Conservation (phyloP, 352 stramenopile species). For the Phytopythium mirpurense region DNA sequence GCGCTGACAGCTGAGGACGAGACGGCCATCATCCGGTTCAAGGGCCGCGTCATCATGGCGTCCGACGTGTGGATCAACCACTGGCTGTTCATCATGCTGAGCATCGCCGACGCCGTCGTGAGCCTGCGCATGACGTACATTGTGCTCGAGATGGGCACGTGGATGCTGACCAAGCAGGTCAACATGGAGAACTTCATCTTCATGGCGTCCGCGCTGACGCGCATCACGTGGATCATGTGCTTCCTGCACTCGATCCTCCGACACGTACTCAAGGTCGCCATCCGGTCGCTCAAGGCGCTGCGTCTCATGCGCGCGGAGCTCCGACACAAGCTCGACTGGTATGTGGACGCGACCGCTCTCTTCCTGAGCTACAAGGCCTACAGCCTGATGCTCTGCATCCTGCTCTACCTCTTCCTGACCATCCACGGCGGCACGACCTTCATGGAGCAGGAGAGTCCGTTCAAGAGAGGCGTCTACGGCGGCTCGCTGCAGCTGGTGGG, state of each 20-base stretch:
- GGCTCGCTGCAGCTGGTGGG: conserved; percentile 23
- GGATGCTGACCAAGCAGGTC: conserved; percentile 44
- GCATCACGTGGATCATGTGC: conserved; percentile 63
- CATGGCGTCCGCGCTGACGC: conserved; percentile 37
- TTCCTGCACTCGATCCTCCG: conserved; percentile 33
- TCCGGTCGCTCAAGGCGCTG: conserved; percentile 26
- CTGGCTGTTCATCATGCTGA: conserved; percentile 58
- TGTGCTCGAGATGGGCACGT: conserved; percentile 41
- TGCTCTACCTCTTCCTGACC: conserved; percentile 34
- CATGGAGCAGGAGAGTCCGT: conserved; percentile 24
- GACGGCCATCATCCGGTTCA: conserved; percentile 41
- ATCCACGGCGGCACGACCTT: conserved; percentile 32
- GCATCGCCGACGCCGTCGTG: conserved; percentile 42
- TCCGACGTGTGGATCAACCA: conserved; percentile 70
- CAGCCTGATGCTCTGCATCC: conserved; percentile 39
- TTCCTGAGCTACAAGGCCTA: conserved; percentile 63
- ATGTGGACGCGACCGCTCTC: conserved; percentile 36
- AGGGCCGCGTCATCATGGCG: conserved; percentile 42
- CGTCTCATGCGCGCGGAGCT: conserved; percentile 21
- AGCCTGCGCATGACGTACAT: conserved; percentile 47
- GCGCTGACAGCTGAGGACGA: conserved; percentile 30
- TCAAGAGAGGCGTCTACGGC: conserved; percentile 34
- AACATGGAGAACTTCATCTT: conserved; percentile 61
- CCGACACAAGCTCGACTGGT: conserved; percentile 42
- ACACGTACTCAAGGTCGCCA: conserved; percentile 20